Conservation (phyloP, 768 basidiomycete species). For the Lactifluus volemus region DNA sequence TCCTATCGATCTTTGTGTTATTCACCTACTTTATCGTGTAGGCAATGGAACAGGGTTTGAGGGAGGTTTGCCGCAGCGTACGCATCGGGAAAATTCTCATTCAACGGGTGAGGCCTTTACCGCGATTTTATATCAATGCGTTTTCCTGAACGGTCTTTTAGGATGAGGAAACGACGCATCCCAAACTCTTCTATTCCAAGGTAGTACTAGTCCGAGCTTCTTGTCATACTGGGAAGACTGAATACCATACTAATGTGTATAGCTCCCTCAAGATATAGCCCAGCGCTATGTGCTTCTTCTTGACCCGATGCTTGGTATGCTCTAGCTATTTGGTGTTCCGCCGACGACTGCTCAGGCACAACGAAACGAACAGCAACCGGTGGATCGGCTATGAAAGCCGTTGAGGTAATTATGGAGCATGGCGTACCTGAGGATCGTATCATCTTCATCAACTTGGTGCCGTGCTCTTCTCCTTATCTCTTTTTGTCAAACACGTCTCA, state of each 20-base stretch:
- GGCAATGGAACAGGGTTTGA: constrained; percentile 96
- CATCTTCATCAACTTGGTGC: constrained; percentile 86
- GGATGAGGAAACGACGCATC: constrained; percentile 91
- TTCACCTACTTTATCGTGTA: constrained; percentile 23
- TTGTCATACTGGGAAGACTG: background rate
- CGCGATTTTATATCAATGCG: background rate
- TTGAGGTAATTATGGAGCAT: constrained; percentile 86
- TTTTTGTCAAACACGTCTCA: background rate
- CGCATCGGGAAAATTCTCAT: constrained; percentile 98
- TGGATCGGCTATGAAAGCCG: constrained; percentile 95
- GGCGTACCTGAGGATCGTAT: constrained; percentile 93
- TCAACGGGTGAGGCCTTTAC: constrained; percentile 58
- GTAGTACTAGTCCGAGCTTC: constrained; percentile 28
- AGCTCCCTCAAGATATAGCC: constrained; percentile 93
- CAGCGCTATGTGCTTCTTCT: constrained; percentile 87
- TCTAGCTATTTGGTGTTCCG: background rate
- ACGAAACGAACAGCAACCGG: constrained; percentile 59
- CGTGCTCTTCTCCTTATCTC: constrained; percentile 21
- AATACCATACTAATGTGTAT: background rate
- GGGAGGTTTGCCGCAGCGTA: constrained; percentile 91
- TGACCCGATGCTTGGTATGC: constrained; percentile 92
- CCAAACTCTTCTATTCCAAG: constrained; percentile 91
- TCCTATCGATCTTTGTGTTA: background rate
- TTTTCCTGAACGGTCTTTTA: constrained; percentile 25
- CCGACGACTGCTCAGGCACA: constrained; percentile 19